Conservation (phyloP, 192 early-diverging fungal species). For the Geosiphon pyriformis region DNA sequence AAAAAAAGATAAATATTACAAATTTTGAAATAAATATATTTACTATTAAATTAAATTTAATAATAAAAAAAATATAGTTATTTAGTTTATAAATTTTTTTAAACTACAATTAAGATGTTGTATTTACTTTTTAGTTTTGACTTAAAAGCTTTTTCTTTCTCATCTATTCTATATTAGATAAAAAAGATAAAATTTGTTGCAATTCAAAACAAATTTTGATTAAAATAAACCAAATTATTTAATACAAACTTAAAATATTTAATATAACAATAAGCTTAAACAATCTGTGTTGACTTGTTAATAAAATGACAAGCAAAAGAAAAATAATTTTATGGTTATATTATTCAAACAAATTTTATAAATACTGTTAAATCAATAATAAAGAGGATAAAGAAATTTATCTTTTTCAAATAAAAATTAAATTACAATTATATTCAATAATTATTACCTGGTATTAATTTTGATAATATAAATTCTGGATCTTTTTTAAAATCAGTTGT, state of each 20-base stretch:
- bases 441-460: slow-evolving; percentile 83
- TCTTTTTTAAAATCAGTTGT: slow-evolving; percentile 89
- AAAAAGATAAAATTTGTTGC: neutral
- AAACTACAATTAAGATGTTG: too few relatives aligned
- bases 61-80: too few relatives aligned
- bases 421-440: neutral
- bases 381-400: neutral
- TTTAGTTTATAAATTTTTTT: too few relatives aligned
- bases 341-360: slow-evolving; percentile 93
- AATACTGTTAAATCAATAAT: slow-evolving; percentile 85
- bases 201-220: neutral
- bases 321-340: slow-evolving; percentile 83
- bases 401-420: neutral
- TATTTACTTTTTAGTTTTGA: too few relatives aligned
- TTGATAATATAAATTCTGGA: slow-evolving; percentile 86
- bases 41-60: too few relatives aligned
- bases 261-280: slow-evolving; percentile 79
- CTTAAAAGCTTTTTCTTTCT: neutral
- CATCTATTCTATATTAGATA: neutral
- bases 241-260: slow-evolving; percentile 64
- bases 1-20: too few relatives aligned
- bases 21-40: too few relatives aligned
- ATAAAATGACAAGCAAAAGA: slow-evolving; percentile 91
- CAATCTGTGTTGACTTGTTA: slow-evolving; percentile 85
- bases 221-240: too few relatives aligned